phyloP scores from a whole-genome alignment of 176 grass and related monocot species.

The Carex parvula region DNA sequence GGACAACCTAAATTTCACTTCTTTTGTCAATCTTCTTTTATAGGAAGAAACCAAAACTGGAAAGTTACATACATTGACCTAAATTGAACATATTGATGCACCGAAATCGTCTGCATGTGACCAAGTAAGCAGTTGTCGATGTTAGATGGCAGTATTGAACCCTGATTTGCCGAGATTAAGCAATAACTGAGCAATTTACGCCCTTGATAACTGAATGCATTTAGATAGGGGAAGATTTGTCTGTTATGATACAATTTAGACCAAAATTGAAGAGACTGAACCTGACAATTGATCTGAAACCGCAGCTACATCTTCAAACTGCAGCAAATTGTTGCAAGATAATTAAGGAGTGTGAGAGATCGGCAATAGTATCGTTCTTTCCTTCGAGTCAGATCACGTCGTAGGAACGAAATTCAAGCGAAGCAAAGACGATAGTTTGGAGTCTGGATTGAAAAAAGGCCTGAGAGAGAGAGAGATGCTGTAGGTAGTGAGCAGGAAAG shows the following conservation, averaged over 20 bases:
- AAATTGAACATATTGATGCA: not conserved
- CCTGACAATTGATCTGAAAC: conserved; percentile 13
- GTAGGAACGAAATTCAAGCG: not conserved
- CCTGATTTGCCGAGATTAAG: not conserved
- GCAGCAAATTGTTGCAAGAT: not conserved
- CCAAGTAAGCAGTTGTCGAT: not conserved
- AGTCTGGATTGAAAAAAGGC: not conserved
- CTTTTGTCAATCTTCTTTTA: not conserved
- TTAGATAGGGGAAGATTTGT: not conserved
- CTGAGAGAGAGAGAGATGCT: not conserved
- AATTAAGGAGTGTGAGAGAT: not conserved
- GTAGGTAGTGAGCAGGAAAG: conserved; percentile 5
- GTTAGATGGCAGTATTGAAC: not conserved
- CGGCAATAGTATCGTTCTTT: not conserved
- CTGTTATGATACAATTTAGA: not conserved
- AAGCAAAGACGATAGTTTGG: not conserved
- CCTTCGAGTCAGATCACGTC: not conserved
- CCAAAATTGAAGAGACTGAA: conserved; percentile 6
- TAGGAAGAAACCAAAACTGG: not conserved
- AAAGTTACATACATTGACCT: conserved; percentile 24
- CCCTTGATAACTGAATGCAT: not conserved
- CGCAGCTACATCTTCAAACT: not conserved
- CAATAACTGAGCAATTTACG: not conserved
- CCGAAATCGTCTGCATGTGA: not conserved
- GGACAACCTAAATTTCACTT: not conserved